Evolutionary conservation across 805 yeast species (phyloP).

Genomic region (Candida ascalaphidarum): DNA sequence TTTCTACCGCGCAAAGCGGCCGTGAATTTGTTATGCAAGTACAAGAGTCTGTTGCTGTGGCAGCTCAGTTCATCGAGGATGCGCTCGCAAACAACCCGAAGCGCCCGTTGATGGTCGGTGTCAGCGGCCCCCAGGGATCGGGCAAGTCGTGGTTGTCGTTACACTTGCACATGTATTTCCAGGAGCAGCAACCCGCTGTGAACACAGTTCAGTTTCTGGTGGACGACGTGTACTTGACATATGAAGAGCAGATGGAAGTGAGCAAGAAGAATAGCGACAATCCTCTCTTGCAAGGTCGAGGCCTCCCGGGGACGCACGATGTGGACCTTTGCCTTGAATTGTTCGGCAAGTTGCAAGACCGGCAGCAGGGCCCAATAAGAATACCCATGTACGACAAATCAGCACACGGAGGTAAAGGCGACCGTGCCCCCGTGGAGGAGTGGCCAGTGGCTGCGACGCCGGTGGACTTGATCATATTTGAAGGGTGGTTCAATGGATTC

Average conservation of each 20-base stretch:
- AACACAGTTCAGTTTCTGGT: slow-evolving; percentile 51
- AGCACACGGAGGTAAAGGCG: slow-evolving; percentile 66
- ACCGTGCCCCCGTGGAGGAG: slow-evolving; percentile 37
- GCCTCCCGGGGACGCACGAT: slow-evolving; percentile 94
- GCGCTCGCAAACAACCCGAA: slow-evolving; percentile 14
- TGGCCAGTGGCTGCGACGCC: slow-evolving; percentile 31
- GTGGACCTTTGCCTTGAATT: slow-evolving; percentile 32
- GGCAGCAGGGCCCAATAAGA: slow-evolving; percentile 15
- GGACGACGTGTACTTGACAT: slow-evolving; percentile 80
- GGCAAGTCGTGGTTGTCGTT: slow-evolving; percentile 59
- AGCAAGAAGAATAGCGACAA: slow-evolving; percentile 33
- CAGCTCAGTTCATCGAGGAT: slow-evolving; percentile 3
- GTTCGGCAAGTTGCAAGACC: slow-evolving; percentile 21
- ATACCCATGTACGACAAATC: slow-evolving; percentile 78
- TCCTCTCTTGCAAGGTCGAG: slow-evolving; percentile 63
- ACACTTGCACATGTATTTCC: slow-evolving; percentile 26
- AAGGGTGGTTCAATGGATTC: slow-evolving; percentile 94
- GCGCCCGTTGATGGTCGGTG: slow-evolving; percentile 43
- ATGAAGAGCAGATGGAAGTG: slow-evolving; percentile 46
- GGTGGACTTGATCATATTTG: slow-evolving; percentile 65
- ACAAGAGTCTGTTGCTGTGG: too few relatives aligned
- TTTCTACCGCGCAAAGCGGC: too few relatives aligned
- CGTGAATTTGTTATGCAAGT: too few relatives aligned
- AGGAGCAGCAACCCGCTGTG: slow-evolving; percentile 22
- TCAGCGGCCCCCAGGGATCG: slow-evolving; percentile 74